Evolutionary conservation across 2,329 filamentous ascomycete species (phyloP), one percentile per base, ranked within the genome.

Genomic region (Thermomyces lanuginosus): DNA sequence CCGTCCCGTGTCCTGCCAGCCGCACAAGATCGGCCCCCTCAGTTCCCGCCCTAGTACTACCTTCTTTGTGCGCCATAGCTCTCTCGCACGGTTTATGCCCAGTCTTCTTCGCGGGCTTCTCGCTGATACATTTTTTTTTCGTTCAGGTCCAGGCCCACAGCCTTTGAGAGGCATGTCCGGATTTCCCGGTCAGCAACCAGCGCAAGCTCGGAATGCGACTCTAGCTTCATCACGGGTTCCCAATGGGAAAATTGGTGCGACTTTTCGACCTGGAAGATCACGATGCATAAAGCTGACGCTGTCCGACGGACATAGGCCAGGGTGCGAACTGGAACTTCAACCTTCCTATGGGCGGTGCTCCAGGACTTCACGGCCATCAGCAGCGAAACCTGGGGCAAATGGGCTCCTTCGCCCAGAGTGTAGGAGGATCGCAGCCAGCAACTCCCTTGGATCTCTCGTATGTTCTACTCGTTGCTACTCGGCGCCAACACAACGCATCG

Each of bases 281-380:
- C 26, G 8, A 20, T 19, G 20, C 19, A 19, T 16, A 14, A 10
- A 16, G 14, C 24, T 33, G 17, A 33, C 10, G 11, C 8, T 18
- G 20, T 34, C 19, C 3, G 12, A 4, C 22, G 18, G 28, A 16
- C 21, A 21, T 16, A 19, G 24, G 21, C 22, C 24, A 22, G 29
- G 61, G 60, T 41, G 58, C 63, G 34, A 63, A 63, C 44, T 71
- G 66, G 66, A 65, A 62, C 25, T 69, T 69, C 43, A 63, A 63
- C 25, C 49, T 63, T 29, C 63, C 64, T 22, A 59, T 64, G 43
- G 61, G 61, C 27, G 63, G 60, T 36, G 57, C 62, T 28, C 60
- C 63, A 34, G 60, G 60, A 28, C 48, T 68, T 33, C 56, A 61
- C 31, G 57, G 48, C 34, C 54, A 52, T 34, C 64, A 64, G 45